Evolutionary conservation across 2,329 filamentous ascomycete genomes (phyloP).

Genomic region (Sclerotinia nivalis): DNA sequence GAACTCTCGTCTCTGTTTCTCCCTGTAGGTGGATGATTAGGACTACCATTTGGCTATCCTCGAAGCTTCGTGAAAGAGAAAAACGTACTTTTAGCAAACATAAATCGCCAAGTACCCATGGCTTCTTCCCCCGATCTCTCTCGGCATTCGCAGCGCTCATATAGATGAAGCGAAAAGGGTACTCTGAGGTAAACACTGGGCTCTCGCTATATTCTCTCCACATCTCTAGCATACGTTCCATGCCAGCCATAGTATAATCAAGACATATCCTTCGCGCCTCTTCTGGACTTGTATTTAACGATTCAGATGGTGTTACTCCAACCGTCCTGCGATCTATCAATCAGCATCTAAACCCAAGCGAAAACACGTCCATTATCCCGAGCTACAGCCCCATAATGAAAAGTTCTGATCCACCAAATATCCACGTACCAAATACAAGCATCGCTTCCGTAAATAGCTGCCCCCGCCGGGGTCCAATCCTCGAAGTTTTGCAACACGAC

Average conservation of each 20-base stretch:
- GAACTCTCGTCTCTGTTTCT: conserved; percentile 47
- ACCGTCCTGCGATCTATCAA: background rate
- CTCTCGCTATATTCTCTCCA: too few species aligned
- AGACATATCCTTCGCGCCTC: background rate
- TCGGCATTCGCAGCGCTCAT: conserved; percentile 49
- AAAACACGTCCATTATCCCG: background rate
- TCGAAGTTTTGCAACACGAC: background rate
- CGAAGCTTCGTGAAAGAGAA: background rate
- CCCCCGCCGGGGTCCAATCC: background rate
- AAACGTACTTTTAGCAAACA: conserved; percentile 48
- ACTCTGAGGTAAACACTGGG: too few species aligned
- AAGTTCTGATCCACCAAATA: background rate
- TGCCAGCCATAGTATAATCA: too few species aligned
- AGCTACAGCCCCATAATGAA: background rate
- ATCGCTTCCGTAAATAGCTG: background rate
- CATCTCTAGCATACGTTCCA: too few species aligned
- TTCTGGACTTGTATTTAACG: background rate
- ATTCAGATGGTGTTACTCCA: background rate
- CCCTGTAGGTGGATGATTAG: conserved; percentile 43
- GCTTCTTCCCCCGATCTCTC: conserved; percentile 49
- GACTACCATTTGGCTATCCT: too few species aligned
- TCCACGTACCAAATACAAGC: background rate
- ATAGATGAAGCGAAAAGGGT: conserved; percentile 41
- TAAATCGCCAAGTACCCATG: conserved; percentile 45
- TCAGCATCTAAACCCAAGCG: background rate